Conservation (phyloP, 2,329 filamentous ascomycete genomes). For the Trichophyton verrucosum region DNA sequence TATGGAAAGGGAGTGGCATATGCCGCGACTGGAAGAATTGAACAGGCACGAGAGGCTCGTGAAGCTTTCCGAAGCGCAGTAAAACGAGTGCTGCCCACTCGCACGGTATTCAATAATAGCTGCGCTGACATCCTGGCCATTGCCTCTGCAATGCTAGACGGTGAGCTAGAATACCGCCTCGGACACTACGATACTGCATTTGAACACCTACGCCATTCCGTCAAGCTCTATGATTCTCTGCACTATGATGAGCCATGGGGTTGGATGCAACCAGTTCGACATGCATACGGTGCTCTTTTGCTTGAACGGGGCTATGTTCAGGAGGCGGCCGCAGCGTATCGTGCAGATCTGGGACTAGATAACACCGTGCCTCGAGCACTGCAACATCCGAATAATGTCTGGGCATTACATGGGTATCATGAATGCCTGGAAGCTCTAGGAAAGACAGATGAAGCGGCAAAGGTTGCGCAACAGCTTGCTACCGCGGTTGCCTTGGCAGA, state of each 20-base stretch:
- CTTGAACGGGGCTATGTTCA: constrained; percentile 52
- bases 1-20: constrained; percentile 58
- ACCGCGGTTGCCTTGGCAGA: constrained; percentile 43
- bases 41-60: constrained; percentile 33
- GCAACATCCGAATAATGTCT: constrained; percentile 58
- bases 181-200: constrained; percentile 50
- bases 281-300: constrained; percentile 57
- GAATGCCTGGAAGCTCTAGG: constrained; percentile 51
- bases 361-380: constrained; percentile 50
- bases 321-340: constrained; percentile 47
- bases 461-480: constrained; percentile 36
- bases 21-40: constrained; percentile 45
- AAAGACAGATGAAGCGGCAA: constrained; percentile 30
- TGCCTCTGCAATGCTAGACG: constrained; percentile 53
- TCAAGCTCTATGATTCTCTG: constrained; percentile 49
- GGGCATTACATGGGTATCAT: constrained; percentile 58
- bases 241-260: constrained; percentile 66
- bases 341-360: constrained; percentile 49
- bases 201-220: constrained; percentile 43
- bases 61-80: constrained; percentile 41
- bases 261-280: constrained; percentile 64
- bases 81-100: constrained; percentile 42
- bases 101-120: constrained; percentile 58
- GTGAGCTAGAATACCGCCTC: constrained; percentile 59
- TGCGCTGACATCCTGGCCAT: constrained; percentile 52